These are phyloP conservation scores for Ajuga reptans DNA, from an alignment of 305 asterid genomes.

Conservation along the genomic window DNA sequence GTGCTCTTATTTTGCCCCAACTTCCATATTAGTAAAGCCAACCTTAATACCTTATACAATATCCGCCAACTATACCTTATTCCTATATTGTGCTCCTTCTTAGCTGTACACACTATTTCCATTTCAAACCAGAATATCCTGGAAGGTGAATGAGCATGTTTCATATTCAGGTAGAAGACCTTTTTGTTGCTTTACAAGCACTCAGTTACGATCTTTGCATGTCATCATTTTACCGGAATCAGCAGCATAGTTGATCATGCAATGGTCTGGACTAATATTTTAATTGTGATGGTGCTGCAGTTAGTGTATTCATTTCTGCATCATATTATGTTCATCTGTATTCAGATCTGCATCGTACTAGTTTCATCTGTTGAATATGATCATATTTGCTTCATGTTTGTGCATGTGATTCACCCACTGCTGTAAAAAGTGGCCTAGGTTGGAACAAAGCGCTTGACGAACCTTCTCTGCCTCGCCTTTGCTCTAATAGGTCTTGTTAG, in stretches of 20 bases:
- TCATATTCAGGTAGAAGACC: background rate
- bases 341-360: background rate
- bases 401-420: background rate
- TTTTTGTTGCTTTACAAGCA: background rate
- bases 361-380: background rate
- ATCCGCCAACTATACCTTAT: background rate
- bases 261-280: background rate
- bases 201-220: constrained; percentile 5
- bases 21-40: background rate
- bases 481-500: too few relatives aligned
- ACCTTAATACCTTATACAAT: background rate
- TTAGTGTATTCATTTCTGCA: background rate
- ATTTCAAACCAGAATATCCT: background rate
- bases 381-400: background rate
- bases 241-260: background rate
- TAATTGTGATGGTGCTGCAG: background rate
- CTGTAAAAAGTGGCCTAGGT: background rate
- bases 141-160: background rate
- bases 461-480: too few relatives aligned
- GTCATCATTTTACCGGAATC: background rate
- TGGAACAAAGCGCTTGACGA: too few relatives aligned
- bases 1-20: background rate
- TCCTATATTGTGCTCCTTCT: background rate
- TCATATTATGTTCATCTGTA: background rate
- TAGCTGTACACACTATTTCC: background rate